A percentile compares a stretch with the other conserved stretches of the same genome.
Evolutionary conservation across 2,329 filamentous ascomycete genomes (phyloP).

Genomic region (Ascosphaera acerosa): DNA sequence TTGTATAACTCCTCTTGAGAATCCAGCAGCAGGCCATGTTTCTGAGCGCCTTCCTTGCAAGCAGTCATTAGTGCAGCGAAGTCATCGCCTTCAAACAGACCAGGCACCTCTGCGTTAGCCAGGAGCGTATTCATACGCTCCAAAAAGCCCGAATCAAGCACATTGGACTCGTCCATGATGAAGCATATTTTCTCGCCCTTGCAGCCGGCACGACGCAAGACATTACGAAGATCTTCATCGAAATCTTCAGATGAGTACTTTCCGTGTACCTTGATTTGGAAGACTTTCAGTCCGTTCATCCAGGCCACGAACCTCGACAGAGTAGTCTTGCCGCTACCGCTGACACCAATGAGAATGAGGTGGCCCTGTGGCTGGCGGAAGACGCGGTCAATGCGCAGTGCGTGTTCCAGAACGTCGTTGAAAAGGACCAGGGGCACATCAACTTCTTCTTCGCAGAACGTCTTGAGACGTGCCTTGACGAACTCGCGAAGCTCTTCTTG

Average conservation of each 20-base stretch:
- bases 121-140: conserved; percentile 98
- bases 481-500: conserved; percentile 89
- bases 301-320: conserved; percentile 93
- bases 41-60: conserved; percentile 93
- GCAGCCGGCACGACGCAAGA: conserved; percentile 79
- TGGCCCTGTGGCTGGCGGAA: conserved; percentile 97
- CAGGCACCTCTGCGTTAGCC: conserved; percentile 96
- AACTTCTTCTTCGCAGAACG: conserved; percentile 98
- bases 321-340: conserved; percentile 94
- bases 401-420: conserved; percentile 96
- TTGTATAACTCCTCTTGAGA: conserved; percentile 99
- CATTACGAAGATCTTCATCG: conserved; percentile 85
- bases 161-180: conserved; percentile 99
- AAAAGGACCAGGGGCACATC: conserved; percentile 97
- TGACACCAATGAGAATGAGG: conserved; percentile 94
- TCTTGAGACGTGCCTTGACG: conserved; percentile 87
- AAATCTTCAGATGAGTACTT: conserved; percentile 98
- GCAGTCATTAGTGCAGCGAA: conserved; percentile 97
- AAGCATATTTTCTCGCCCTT: conserved; percentile 99
- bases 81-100: conserved; percentile 96
- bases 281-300: conserved; percentile 99
- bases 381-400: conserved; percentile 90
- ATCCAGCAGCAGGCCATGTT: conserved; percentile 81
- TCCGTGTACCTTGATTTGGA: conserved; percentile 98
- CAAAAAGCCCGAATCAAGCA: conserved; percentile 92